Percentiles rank a stretch among this genome's conserved stretches.
Evolutionary conservation across 306 rosid species (phyloP).

Genomic region (Mimosa bimucronata): DNA sequence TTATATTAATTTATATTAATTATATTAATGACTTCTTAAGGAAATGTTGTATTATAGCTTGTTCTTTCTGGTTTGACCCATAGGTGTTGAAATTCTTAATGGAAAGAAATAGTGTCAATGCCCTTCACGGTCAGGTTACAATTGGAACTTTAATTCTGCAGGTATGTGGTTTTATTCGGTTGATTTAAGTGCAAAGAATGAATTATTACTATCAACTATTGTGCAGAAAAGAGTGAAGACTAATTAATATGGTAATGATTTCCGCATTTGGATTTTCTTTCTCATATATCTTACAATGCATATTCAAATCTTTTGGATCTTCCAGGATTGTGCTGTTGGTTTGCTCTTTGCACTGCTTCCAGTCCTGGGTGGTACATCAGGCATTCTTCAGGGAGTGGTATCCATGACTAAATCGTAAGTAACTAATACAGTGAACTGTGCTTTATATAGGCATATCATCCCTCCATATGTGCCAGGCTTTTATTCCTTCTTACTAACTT

Average conservation of each 20-base stretch:
- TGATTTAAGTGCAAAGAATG: not conserved
- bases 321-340: constrained; percentile 97
- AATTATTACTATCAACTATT: not conserved
- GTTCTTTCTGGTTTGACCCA: constrained; percentile 34
- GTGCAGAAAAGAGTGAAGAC: constrained; percentile 20
- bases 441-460: constrained; percentile 2
- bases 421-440: constrained; percentile 13
- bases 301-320: constrained; percentile 46
- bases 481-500: constrained; percentile 31
- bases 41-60: constrained; percentile 16
- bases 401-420: constrained; percentile 89
- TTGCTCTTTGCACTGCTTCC: constrained; percentile 97
- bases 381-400: constrained; percentile 88
- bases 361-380: constrained; percentile 90
- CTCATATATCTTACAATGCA: constrained; percentile 13
- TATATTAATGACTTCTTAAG: constrained; percentile 4
- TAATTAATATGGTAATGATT: constrained; percentile 5
- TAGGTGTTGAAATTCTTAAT: constrained; percentile 93
- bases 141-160: constrained; percentile 92
- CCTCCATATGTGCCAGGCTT: not conserved
- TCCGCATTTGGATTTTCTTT: constrained; percentile 1
- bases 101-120: constrained; percentile 80
- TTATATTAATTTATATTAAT: constrained; percentile 30
- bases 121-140: constrained; percentile 95
- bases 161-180: constrained; percentile 47